Base-by-base conservation (phyloP, 495 filamentous ascomycete species). In the Annulohypoxylon nitens region DNA sequence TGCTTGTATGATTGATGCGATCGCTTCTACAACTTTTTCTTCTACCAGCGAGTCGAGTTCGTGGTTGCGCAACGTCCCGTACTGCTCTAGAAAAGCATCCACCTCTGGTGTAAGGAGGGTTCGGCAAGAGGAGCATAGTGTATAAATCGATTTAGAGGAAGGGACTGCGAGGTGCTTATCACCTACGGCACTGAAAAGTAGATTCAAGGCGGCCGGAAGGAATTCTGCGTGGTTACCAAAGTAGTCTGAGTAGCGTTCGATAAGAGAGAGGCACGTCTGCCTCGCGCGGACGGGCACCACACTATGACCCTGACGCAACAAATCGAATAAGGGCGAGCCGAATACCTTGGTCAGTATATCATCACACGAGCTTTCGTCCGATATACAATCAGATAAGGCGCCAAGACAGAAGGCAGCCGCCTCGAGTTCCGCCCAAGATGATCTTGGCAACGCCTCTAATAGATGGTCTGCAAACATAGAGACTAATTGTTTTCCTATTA, bases 1-100 rank as follows among this genome's bases (percentile, higher is more conserved):
- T 37, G 91, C 93, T 75, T 97, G 93, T 39, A 97, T 89, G 62
- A 98, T 93, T 12, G 90, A 89, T 7, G 94, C 89, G 61, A 98
- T 95, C 7, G 90, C 93, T 65, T 93, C 92, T 11, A 97, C 80
- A 2, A 98, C 88, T 50, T 87, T 88, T 71, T 96, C 93, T 82
- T 97, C 95, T 0, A 90, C 91, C 26, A 88, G 81, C 12, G 86
- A 85, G 30, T 94, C 93, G 7, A 92, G 85, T 25, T 85, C 84
- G 58, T 79, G 80, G 39, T 86, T 82, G 70, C 95, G 92, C 16
- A 84, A 76, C 8, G 86, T 79, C 64, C 89, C 85, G 73, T 94
- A 94, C 75, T 96, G 92, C 26, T 88, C 83, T 14, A 99, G 84
- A 76, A 99, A 97, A 0, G 89, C 86, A 12, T 85, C 86, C 12